These are phyloP conservation scores for Sechiopsis laciniata DNA, from an alignment of 306 rosid genomes.

Conservation along the genomic window DNA sequence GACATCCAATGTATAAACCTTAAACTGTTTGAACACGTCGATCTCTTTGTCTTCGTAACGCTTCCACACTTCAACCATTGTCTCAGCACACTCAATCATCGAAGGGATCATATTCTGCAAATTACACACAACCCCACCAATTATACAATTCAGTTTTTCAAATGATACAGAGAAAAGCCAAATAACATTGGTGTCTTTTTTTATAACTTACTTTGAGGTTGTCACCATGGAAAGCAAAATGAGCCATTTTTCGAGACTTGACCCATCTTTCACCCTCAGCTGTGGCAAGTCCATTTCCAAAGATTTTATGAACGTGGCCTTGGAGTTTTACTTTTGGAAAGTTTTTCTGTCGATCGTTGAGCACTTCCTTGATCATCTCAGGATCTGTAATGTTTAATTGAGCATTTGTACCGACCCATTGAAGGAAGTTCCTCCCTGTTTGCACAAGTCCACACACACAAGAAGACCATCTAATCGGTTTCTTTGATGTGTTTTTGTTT, in stretches of 20 bases:
- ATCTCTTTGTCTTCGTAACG: neutral
- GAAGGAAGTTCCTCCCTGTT: slow-evolving; percentile 32
- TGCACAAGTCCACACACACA: neutral
- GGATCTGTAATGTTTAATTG: slow-evolving; percentile 25
- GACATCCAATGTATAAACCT: slow-evolving; percentile 4
- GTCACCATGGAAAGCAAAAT: slow-evolving; percentile 36
- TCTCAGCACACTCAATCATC: neutral
- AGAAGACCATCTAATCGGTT: neutral
- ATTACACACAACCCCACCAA: neutral
- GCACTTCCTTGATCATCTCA: slow-evolving; percentile 27
- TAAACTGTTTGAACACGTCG: neutral
- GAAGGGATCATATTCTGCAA: slow-evolving; percentile 20
- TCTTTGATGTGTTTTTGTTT: no score
- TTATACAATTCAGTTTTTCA: no score
- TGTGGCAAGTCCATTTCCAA: slow-evolving; percentile 31
- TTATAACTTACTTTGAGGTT: slow-evolving; percentile 31
- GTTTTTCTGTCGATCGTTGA: slow-evolving; percentile 19
- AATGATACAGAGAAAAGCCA: neutral
- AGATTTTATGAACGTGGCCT: slow-evolving; percentile 19
- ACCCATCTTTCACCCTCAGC: slow-evolving; percentile 28
- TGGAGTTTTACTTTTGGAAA: neutral
- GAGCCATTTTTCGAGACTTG: slow-evolving; percentile 29
- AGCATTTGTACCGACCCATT: slow-evolving; percentile 29
- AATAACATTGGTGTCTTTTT: neutral
- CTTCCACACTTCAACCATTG: slow-evolving; percentile 1